Evolutionary conservation across 2,329 filamentous ascomycete genomes (phyloP).

Genomic region (Calonectria fujianensis): DNA sequence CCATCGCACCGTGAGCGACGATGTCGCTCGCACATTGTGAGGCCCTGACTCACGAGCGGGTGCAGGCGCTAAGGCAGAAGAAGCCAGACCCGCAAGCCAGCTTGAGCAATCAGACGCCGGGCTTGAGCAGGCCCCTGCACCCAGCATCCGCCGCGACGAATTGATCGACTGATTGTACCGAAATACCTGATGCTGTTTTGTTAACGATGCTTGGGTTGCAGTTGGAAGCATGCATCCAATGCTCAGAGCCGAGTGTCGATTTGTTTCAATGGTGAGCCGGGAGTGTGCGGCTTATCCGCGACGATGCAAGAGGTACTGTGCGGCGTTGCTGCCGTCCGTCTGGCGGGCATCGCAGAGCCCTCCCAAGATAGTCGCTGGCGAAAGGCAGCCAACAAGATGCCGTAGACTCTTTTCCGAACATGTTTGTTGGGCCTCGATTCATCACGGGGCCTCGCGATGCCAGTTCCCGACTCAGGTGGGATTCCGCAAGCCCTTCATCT

Average conservation of each 20-base stretch:
- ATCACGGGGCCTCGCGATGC: conserved; percentile 15
- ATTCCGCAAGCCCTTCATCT: conserved; percentile 31
- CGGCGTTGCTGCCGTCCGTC: conserved; percentile 2
- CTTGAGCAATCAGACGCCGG: conserved; percentile 50
- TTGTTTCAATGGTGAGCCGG: conserved; percentile 36
- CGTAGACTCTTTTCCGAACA: conserved; percentile 28
- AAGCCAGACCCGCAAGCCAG: conserved; percentile 49
- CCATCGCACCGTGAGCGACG: conserved; percentile 34
- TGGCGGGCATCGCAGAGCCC: conserved; percentile 7
- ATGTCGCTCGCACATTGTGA: conserved; percentile 43
- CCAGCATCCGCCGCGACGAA: conserved; percentile 44
- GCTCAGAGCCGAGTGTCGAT: conserved; percentile 31
- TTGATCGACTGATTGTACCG: conserved; percentile 55
- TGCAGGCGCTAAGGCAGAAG: conserved; percentile 49
- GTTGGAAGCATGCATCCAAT: conserved; percentile 34
- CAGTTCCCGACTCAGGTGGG: conserved; percentile 35
- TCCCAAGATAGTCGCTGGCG: conserved; percentile 1
- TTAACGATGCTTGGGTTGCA: conserved; percentile 41
- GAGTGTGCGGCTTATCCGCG: conserved; percentile 21
- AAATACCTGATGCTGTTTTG: conserved; percentile 52
- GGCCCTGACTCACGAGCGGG: conserved; percentile 40
- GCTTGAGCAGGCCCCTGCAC: conserved; percentile 43
- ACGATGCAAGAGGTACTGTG: conserved; percentile 31
- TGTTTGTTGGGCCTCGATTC: conserved; percentile 33
- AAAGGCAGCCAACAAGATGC: conserved; percentile 23